Evolutionary conservation across 805 yeast genomes (phyloP).

Genomic region (Candida arabinofermentans): DNA sequence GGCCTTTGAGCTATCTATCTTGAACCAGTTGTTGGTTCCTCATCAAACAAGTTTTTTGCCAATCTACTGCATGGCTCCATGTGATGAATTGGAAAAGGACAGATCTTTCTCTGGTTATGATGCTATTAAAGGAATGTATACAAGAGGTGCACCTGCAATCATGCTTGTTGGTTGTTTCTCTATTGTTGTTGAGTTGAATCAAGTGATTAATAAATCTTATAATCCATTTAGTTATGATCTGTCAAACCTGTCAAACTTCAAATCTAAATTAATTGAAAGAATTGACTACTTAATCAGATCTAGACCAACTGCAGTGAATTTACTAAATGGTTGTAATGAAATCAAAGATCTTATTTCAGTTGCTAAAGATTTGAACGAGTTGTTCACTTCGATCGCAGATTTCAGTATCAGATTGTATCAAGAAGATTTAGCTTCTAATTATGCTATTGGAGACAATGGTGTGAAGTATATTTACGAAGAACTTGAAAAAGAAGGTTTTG

Average conservation of each 20-base stretch:
- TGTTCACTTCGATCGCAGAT: slow-evolving; percentile 33
- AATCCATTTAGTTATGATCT: slow-evolving; percentile 26
- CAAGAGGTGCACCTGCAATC: slow-evolving; percentile 97
- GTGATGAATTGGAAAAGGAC: slow-evolving; percentile 52
- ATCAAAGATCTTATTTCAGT: slow-evolving; percentile 32
- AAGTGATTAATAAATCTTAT: slow-evolving; percentile 26
- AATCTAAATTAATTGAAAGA: slow-evolving; percentile 37
- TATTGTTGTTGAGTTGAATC: slow-evolving; percentile 64
- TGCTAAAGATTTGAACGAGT: slow-evolving; percentile 15
- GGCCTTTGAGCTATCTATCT: slow-evolving; percentile 46
- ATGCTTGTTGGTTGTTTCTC: slow-evolving; percentile 91
- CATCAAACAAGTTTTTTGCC: slow-evolving; percentile 67
- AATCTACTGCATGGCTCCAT: slow-evolving; percentile 51
- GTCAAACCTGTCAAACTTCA: slow-evolving; percentile 24
- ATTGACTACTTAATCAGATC: slow-evolving; percentile 68
- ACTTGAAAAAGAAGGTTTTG: slow-evolving; percentile 43
- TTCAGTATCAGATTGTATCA: slow-evolving; percentile 58
- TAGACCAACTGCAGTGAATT: slow-evolving; percentile 94
- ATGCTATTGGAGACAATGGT: slow-evolving; percentile 77
- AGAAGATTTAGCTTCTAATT: slow-evolving; percentile 77
- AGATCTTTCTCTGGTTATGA: slow-evolving; percentile 63
- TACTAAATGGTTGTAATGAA: slow-evolving; percentile 66
- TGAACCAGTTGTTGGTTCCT: slow-evolving; percentile 84
- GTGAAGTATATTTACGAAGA: slow-evolving; percentile 54
- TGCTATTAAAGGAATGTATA: slow-evolving; percentile 89